These are phyloP conservation scores for Nigrospora oryzae DNA, from an alignment of 2,329 filamentous ascomycete genomes.

Conservation along the genomic window DNA sequence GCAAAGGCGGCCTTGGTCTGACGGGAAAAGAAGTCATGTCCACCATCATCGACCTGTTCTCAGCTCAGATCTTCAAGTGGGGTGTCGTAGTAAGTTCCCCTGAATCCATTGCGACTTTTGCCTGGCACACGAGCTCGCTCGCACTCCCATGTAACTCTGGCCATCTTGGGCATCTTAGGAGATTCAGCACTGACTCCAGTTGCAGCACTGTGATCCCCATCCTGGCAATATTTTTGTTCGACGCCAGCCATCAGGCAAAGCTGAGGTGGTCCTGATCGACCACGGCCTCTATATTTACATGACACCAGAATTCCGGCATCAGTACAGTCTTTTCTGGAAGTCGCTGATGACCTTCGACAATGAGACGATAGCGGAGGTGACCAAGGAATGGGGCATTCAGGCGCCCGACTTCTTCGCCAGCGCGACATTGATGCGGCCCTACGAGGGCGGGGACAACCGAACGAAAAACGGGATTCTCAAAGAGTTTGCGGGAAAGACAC, in stretches of 20 bases:
- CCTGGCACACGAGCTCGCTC: too few species aligned
- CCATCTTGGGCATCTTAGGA: too few species aligned
- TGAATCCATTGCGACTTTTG: too few species aligned
- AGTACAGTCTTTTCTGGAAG: conserved; percentile 92
- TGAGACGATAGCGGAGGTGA: conserved; percentile 62
- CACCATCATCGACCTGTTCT: conserved; percentile 93
- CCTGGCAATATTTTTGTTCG: conserved; percentile 96
- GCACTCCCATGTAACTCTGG: too few species aligned
- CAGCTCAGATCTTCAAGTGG: conserved; percentile 97
- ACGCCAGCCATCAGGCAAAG: conserved; percentile 68
- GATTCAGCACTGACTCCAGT: too few species aligned
- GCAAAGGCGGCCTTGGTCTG: conserved; percentile 75
- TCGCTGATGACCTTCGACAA: conserved; percentile 92
- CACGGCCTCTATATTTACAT: conserved; percentile 95
- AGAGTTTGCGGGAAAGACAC: conserved; percentile 48
- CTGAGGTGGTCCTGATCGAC: conserved; percentile 92
- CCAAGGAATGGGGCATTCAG: conserved; percentile 75
- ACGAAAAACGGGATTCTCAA: conserved; percentile 57
- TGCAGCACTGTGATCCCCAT: conserved; percentile 81
- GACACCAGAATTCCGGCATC: conserved; percentile 70
- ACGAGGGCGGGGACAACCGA: conserved; percentile 71
- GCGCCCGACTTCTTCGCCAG: conserved; percentile 87
- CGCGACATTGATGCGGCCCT: conserved; percentile 82
- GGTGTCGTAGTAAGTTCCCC: conserved; percentile 51
- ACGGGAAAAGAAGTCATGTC: conserved; percentile 84